Percentiles rank a stretch among this genome's conserved stretches.
Evolutionary conservation across 2,329 filamentous ascomycete genomes (phyloP).

Genomic region (Fusarium penzigii): DNA sequence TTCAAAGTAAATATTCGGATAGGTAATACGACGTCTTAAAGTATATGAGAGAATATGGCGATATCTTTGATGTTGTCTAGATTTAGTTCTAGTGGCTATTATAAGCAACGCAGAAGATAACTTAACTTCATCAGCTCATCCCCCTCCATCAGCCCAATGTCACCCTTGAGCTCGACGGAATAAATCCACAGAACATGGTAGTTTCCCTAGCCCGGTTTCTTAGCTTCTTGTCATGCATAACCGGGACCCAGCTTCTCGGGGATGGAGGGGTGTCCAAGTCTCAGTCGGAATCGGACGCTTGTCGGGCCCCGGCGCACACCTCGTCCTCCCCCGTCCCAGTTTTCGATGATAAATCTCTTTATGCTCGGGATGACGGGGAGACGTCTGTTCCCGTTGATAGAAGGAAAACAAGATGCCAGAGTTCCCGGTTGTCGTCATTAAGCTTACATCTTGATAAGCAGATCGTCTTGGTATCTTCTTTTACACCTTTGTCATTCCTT

Average conservation of each 20-base stretch:
- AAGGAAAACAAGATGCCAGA: not conserved
- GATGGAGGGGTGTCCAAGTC: too few species aligned
- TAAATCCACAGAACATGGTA: not conserved
- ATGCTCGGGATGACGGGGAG: not conserved
- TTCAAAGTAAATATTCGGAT: too few species aligned
- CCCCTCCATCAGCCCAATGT: too few species aligned
- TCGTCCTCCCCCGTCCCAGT: not conserved
- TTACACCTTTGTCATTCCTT: not conserved
- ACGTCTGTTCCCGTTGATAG: not conserved
- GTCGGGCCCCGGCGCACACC: constrained; percentile 1
- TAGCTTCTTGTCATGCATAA: not conserved
- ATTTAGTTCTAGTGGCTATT: not conserved
- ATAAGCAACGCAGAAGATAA: not conserved
- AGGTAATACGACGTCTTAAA: not conserved
- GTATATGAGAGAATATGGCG: too few species aligned
- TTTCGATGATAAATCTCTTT: not conserved
- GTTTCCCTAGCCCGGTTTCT: not conserved
- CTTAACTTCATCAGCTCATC: too few species aligned
- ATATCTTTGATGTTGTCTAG: not conserved
- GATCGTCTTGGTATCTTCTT: too few species aligned
- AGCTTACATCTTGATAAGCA: not conserved
- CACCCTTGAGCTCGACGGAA: not conserved
- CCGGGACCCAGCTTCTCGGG: not conserved
- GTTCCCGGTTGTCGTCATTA: not conserved
- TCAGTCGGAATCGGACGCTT: constrained; percentile 8